Evolutionary conservation across 148 eudicot species (phyloP).

Genomic region (Heliosperma pusillum): DNA sequence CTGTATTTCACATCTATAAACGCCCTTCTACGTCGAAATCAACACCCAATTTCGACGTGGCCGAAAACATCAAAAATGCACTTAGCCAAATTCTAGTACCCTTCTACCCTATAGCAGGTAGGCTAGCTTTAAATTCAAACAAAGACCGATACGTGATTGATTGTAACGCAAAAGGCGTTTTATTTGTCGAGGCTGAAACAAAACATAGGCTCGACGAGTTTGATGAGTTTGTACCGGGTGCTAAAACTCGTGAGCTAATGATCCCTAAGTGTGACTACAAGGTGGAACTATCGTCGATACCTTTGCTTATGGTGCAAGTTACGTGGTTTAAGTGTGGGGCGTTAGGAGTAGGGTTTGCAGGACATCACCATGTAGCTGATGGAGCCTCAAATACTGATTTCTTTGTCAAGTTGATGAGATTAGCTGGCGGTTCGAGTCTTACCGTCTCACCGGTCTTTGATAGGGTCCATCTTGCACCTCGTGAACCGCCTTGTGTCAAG

Average conservation of each 20-base stretch:
- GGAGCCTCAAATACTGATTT: no score
- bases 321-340: conserved; percentile 19
- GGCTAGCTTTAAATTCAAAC: no score
- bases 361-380: no score
- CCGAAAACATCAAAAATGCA: conserved; percentile 12
- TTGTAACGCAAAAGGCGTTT: conserved; percentile 11
- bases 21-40: not conserved
- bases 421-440: not conserved
- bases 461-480: not conserved
- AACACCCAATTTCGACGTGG: not conserved
- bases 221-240: no score
- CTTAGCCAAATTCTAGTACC: conserved; percentile 16
- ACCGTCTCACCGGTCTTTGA: not conserved
- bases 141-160: not conserved
- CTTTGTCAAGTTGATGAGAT: not conserved
- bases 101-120: conserved; percentile 16
- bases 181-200: conserved; percentile 19
- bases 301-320: conserved; percentile 14
- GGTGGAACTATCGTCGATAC: not conserved
- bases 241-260: no score
- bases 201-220: no score
- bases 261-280: conserved; percentile 19
- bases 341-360: conserved; percentile 5
- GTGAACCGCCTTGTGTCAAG: not conserved
- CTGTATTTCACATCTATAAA: conserved; percentile 1